Conservation (phyloP, 2,329 filamentous ascomycete species). For the Cladosporium cucumerinum region DNA sequence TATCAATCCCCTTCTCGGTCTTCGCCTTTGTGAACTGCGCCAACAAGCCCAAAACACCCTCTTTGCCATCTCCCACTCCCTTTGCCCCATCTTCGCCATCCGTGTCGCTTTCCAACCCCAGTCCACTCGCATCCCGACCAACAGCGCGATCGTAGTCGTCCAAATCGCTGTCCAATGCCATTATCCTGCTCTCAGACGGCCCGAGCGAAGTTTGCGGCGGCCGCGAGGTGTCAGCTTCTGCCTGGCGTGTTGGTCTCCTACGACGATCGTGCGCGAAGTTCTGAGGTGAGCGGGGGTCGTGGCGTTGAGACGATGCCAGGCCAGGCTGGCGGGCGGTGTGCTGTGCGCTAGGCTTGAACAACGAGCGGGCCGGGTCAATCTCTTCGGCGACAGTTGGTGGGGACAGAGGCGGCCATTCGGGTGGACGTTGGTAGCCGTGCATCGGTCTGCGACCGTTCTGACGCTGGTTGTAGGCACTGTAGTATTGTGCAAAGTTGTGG, state of each 20-base stretch:
- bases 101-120: constrained; percentile 34
- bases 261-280: constrained; percentile 11
- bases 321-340: not conserved
- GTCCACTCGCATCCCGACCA: constrained; percentile 16
- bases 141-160: constrained; percentile 46
- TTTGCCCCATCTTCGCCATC: constrained; percentile 36
- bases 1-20: constrained; percentile 42
- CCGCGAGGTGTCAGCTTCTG: not conserved
- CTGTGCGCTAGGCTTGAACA: not conserved
- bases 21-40: constrained; percentile 66
- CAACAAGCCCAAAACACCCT: constrained; percentile 62
- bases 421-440: constrained; percentile 31
- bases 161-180: constrained; percentile 57
- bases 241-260: not conserved
- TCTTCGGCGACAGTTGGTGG: constrained; percentile 26
- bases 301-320: constrained; percentile 3
- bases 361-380: not conserved
- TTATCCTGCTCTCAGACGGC: constrained; percentile 43
- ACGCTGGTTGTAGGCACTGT: constrained; percentile 44
- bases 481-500: constrained; percentile 91
- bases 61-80: constrained; percentile 36
- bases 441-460: constrained; percentile 25
- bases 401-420: constrained; percentile 31
- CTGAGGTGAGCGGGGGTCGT: constrained; percentile 4
- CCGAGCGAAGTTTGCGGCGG: constrained; percentile 3